Base-by-base conservation (phyloP, 1,139 yeast species). In the Hemisphaericaspora xylanilytica region DNA sequence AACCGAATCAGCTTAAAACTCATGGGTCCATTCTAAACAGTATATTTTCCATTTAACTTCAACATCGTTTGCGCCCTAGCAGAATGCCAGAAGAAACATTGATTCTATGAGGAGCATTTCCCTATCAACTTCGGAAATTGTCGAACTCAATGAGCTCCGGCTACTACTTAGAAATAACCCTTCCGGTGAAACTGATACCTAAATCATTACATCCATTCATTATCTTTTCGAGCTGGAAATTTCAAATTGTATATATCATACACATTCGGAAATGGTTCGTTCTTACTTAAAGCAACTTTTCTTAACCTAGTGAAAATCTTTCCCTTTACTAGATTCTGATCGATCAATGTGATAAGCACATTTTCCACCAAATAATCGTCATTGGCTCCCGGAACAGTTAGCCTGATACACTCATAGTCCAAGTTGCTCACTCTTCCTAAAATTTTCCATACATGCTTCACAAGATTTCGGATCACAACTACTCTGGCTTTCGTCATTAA, bases 241-340 rank as follows among this genome's bases (percentile, higher is more conserved):
- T 43, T 36, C 28, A 36, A 31, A 9, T 31, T 39, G 21, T 46
- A 46, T 11, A 72, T 65, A 2, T 56, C 56, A 42, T 58, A 67
- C 1, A 76, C 63, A 11, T 57, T 52, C 0, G 84, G 80, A 49
- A 80, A 80, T 3, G 74, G 72, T 15, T 67, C 72, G 2, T 63
- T 59, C 46, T 74, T 78, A 33, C 82, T 72, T 24, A 80, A 52
- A 0, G 80, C 69, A 2, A 77, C 63, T 3, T 65, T 61, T 27
- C 70, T 61, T 4, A 65, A 52, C 17, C 71, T 57, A 2, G 80
- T 70, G 6, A 73, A 67, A 1, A 78, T 52, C 43, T 78, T 79
- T 0, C 81, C 84, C 45, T 70, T 73, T 29, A 80, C 51, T 22
- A 78, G 53, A 41, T 74, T 76, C 41, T 75, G 78, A 47, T 76